Evolutionary conservation across 768 basidiomycete genomes (phyloP).

Genomic region (Xerocomus potaroensis): DNA sequence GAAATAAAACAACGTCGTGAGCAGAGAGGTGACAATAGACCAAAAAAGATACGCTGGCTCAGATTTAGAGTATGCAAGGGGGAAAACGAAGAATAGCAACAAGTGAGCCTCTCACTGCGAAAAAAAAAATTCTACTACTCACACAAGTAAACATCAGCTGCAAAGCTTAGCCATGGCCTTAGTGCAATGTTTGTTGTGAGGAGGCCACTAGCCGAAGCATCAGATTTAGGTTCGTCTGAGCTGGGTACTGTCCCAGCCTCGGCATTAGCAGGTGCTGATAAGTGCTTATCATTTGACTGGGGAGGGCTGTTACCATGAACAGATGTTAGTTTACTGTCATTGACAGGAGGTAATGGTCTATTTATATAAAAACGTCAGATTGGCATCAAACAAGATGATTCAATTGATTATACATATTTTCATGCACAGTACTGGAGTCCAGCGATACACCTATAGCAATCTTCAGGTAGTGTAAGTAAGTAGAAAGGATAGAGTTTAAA

Average conservation of each 20-base stretch:
- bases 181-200: background rate
- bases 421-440: constrained; percentile 19
- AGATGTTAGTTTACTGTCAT: constrained; percentile 7
- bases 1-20: constrained; percentile 85
- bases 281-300: background rate
- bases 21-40: constrained; percentile 77
- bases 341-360: constrained; percentile 15
- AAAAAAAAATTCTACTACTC: background rate
- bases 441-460: constrained; percentile 27
- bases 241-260: background rate
- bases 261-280: background rate
- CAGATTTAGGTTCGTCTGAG: background rate
- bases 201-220: background rate
- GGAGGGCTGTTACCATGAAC: background rate
- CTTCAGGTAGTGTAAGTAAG: constrained; percentile 6
- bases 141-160: constrained; percentile 58
- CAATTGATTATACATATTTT: constrained; percentile 44
- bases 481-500: background rate
- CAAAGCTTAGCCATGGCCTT: constrained; percentile 31
- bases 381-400: constrained; percentile 34
- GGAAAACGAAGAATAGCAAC: background rate
- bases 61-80: background rate
- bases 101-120: constrained; percentile 6
- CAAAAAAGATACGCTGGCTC: constrained; percentile 70
- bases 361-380: constrained; percentile 21